Base-by-base conservation (phyloP, 2,329 filamentous ascomycete genomes). In the Penicillium sp. region DNA sequence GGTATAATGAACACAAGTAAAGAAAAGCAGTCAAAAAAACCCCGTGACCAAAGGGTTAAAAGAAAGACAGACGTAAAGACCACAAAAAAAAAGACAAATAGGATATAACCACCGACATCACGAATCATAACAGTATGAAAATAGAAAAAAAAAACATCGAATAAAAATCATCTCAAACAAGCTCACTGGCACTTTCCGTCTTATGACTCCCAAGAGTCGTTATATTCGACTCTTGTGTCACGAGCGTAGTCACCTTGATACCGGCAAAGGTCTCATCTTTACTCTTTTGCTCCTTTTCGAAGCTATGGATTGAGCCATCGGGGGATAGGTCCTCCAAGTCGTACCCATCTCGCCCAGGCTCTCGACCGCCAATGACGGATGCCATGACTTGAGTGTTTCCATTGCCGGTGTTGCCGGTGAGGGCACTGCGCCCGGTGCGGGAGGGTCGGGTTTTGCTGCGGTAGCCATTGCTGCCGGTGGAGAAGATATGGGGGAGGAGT, bases 181-280 rank as follows among this genome's bases (percentile, higher is more conserved):
- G 48, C 23, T 62, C 52, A 18, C 57, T 58, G 33, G 64, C 55
- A 54, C 65, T 68, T 6, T 54, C 65, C 23, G 43, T 49, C 33
- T 65, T 61, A 45, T 66, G 57, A 24, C 45, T 29, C 41, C 33
- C 18, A 34, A n/a, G 12, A 16, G 48, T 39, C 29, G 55, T 44
- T 3, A 52, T 49, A 6, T 47, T 55, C 0, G 53, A 59, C 50
- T 66, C 59, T 45, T 65, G 62, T 34, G 56, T 62, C 1, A 68
- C 56, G n/a, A 53, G 57, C 0, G 64, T 68, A n/a, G 65, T 68
- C 15, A 68, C 64, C 47, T 62, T 68, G 10, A 68, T 68, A 1
- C 64, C 64, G 1, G 46, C 15, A 16, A 56, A 54, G 1, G 41
- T 6, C 10, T 6, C 15, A 0, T 49, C 50, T 21, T 56, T 60